Evolutionary conservation across 306 rosid species (phyloP).

Genomic region (Nissolia schottii): DNA sequence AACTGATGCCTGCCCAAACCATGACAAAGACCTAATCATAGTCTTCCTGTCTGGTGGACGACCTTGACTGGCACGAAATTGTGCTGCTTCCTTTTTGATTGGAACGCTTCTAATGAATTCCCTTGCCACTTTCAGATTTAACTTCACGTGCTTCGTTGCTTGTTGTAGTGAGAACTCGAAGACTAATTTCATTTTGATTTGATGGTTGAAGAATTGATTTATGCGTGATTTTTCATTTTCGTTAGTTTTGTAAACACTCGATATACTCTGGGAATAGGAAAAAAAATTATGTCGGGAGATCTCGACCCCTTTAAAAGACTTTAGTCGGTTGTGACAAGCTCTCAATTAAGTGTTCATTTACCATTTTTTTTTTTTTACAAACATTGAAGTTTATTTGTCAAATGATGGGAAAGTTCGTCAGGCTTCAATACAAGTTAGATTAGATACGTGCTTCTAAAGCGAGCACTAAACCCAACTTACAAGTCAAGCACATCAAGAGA

Average conservation of each 20-base stretch:
- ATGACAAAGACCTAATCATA: neutral
- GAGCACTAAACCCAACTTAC: conserved; percentile 5
- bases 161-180: neutral
- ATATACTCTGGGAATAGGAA: too few species aligned
- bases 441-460: neutral
- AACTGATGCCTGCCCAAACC: neutral
- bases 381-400: neutral
- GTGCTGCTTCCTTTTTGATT: neutral
- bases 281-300: too few species aligned
- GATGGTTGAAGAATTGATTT: conserved; percentile 2
- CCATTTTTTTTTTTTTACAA: too few species aligned
- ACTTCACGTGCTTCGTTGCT: neutral
- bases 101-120: neutral
- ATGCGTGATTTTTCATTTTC: too few species aligned
- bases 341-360: too few species aligned
- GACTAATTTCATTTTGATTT: conserved; percentile 13
- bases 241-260: too few species aligned
- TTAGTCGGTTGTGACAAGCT: too few species aligned
- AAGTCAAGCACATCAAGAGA: conserved; percentile 1
- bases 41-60: neutral
- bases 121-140: neutral
- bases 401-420: neutral
- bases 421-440: neutral
- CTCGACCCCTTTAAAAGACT: too few species aligned
- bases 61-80: conserved; percentile 12